Percentiles rank a stretch among this genome's conserved stretches.
Conservation (phyloP, 345 rosid genomes). For the Eucalyptus cloeziana region DNA sequence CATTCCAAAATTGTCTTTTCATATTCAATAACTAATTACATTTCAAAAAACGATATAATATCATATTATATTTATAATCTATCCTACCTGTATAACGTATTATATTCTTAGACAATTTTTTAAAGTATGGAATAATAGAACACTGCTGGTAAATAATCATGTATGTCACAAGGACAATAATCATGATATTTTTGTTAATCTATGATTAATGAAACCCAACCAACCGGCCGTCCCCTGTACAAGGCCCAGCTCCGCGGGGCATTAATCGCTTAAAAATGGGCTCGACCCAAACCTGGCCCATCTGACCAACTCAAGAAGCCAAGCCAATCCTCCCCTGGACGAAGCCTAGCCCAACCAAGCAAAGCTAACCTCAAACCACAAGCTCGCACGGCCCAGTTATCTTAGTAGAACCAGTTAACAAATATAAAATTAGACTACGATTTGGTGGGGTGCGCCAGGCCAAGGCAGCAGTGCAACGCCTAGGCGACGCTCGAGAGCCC, state of each 20-base stretch:
- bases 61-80: no score
- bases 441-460: constrained; percentile 6
- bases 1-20: no score
- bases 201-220: background rate
- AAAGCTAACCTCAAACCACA: fast-evolving
- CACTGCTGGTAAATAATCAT: no score
- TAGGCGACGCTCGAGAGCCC: background rate
- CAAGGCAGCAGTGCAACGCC: constrained; percentile 2
- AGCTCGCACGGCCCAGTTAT: no score
- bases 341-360: no score
- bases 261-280: background rate
- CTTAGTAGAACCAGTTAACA: no score
- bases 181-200: background rate
- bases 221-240: background rate
- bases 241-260: background rate
- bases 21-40: background rate
- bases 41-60: background rate
- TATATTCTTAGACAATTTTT: no score
- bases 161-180: background rate
- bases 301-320: background rate
- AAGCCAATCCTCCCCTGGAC: no score
- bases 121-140: no score
- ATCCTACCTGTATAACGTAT: no score
- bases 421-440: fast-evolving
- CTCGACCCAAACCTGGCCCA: background rate